Evolutionary conservation across 2,329 filamentous ascomycete species (phyloP), one percentile per base, ranked within the genome.

Genomic region (Penicillium sp.): DNA sequence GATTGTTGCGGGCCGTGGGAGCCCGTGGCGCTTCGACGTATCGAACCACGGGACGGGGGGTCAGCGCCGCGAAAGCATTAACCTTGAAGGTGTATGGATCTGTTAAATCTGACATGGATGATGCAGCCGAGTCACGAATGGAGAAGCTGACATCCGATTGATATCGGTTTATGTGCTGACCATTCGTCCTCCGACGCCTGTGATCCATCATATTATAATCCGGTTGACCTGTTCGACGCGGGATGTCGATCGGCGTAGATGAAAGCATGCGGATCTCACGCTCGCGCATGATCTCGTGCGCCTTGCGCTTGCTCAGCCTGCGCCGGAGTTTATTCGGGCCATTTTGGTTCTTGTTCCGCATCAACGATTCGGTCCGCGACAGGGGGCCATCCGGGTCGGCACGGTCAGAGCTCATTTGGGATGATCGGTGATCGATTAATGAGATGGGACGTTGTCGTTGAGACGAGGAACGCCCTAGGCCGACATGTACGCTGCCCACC

Each of bases 221-320:
- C 29, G 81, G 6, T 23, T 50, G 48, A 46, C 50, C 35, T 15
- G 86, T 81, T 49, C 89, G 84, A 51, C 79, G 81, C 18, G 79
- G 75, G 57, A 86, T 77, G 6, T 89, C 86, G 62, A 87, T 82
- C 2, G 82, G 80, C 57, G 82, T 83, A 40, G 85, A 84, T 67
- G 85, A 89, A 89, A 97, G 90, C 51, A 90, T 86, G 69, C 87
- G 89, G 68, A 97, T 92, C 74, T 96, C 91, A 59, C 90, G 90
- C 74, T 96, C 92, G 54, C 93, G 84, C 55, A 88, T 82, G 69
- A 85, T 84, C 59, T 95, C 89, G 59, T 88, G 82, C 63, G 88
- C 87, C 66, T 87, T 86, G 65, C 88, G 85, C 75, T 90, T 95
- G 77, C 85, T 92, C 40, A 89, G 89, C 68, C 86, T 90, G 58